Base-by-base conservation (phyloP, 2,329 filamentous ascomycete genomes). In the Trichoderma semiorbis region DNA sequence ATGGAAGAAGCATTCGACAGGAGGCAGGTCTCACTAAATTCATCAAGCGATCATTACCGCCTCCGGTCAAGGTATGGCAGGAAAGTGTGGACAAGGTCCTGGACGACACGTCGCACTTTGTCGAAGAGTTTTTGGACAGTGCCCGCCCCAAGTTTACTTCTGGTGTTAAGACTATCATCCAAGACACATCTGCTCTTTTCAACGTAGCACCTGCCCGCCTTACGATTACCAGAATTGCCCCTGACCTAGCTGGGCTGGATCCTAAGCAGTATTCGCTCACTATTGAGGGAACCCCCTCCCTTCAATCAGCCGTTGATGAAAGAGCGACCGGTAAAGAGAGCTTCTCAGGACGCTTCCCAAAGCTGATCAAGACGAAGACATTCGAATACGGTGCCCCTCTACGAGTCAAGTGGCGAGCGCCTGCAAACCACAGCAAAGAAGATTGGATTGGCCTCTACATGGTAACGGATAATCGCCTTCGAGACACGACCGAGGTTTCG, bases 361-460 rank as follows among this genome's bases (percentile, higher is more conserved):
- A 91, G 73, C 85, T 90, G 55, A 89, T 92, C 77, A 92, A 93
- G 79, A 93, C 93, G 2, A 85, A 94, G 74, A 89, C 91, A 0
- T 92, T 97, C 69, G 91, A 97, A 79, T 99, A 98, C 76, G 96
- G 96, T 43, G 89, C 94, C 0, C 94, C 96, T 0, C 93, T 99
- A 79, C 92, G 88, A 75, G 93, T 98, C 74, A 93, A 89, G 76
- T 99, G 96, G 96, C 93, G 89, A 32, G 96, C 95, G 0, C 95
- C 96, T 0, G 86, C 90, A 47, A 93, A 94, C 75, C 96, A 98
- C 82, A 91, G 91, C 83, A 94, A 92, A 79, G 92, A 92, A 77
- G 96, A 99, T 81, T 99, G 96, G 96, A 91, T 99, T 68, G 95
- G 95, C 5, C 86, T 99, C 7, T 99, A 98, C 84, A 94, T 95